Evolutionary conservation across 1,284 basidiomycete species (phyloP).

Genomic region (Quambalaria eucalypti): DNA sequence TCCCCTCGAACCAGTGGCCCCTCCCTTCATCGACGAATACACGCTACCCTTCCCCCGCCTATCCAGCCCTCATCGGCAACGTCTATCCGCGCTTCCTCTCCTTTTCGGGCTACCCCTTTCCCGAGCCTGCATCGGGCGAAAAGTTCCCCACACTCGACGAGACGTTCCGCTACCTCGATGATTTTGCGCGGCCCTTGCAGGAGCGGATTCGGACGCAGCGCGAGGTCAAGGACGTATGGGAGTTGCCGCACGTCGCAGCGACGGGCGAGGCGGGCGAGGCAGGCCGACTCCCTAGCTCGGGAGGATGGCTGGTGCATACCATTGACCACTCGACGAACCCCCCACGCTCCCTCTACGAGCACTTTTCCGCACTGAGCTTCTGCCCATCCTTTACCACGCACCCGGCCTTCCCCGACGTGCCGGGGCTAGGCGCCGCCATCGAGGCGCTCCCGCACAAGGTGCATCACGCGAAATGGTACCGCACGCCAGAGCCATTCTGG

Average conservation of each 20-base stretch:
- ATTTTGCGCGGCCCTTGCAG: slow-evolving; percentile 16
- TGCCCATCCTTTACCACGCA: not conserved
- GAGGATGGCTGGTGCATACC: not conserved
- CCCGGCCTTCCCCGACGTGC: slow-evolving; percentile 23
- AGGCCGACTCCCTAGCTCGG: slow-evolving; percentile 3
- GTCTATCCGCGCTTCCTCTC: slow-evolving; percentile 35
- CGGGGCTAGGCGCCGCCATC: slow-evolving; percentile 15
- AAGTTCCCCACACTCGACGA: slow-evolving; percentile 28
- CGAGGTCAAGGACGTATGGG: slow-evolving; percentile 25
- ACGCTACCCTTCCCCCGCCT: slow-evolving; percentile 33
- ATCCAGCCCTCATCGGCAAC: slow-evolving; percentile 32
- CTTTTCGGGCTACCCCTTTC: slow-evolving; percentile 18
- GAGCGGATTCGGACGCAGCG: slow-evolving; percentile 12
- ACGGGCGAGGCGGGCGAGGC: slow-evolving; percentile 14
- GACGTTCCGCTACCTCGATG: slow-evolving; percentile 22
- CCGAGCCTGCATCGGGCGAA: slow-evolving; percentile 17
- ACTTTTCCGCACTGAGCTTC: not conserved
- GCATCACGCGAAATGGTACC: slow-evolving; percentile 40
- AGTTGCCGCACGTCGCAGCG: slow-evolving; percentile 11
- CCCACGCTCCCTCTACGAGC: not conserved
- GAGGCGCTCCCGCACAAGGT: slow-evolving; percentile 10
- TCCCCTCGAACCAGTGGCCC: not conserved
- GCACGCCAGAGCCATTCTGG: slow-evolving; percentile 10
- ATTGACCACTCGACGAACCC: not conserved
- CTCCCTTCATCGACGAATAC: not conserved